Evolutionary conservation across 352 stramenopile genomes (phyloP).

Genomic region (Blastocystis sp.): DNA sequence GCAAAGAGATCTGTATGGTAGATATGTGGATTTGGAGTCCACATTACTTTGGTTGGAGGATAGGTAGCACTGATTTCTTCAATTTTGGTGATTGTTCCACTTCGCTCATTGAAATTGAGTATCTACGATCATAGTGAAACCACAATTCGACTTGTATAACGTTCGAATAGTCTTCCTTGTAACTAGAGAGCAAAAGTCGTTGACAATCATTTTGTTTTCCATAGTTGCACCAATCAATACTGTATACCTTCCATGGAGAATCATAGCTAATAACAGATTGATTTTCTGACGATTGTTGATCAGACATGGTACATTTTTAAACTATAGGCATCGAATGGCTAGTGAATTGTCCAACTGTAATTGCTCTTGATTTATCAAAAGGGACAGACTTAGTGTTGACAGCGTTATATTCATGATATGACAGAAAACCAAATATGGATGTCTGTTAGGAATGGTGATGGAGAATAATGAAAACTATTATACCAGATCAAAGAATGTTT

Average conservation of each 20-base stretch:
- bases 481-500: too few species aligned
- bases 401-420: too few species aligned
- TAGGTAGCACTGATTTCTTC: constrained; percentile 1
- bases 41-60: constrained; percentile 35
- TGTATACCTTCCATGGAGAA: not conserved
- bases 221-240: not conserved
- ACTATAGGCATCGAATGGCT: too few species aligned
- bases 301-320: not conserved
- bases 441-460: too few species aligned
- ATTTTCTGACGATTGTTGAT: not conserved
- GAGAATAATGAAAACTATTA: too few species aligned
- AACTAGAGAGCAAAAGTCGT: constrained; percentile 13
- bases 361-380: too few species aligned
- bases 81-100: not conserved
- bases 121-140: not conserved
- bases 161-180: not conserved
- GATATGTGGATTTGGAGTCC: not conserved
- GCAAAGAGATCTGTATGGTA: constrained; percentile 14
- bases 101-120: not conserved
- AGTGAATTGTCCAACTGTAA: too few species aligned
- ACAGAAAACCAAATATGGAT: too few species aligned
- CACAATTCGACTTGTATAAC: not conserved
- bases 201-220: not conserved
- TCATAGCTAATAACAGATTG: not conserved
- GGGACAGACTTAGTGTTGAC: too few species aligned